Conservation (phyloP, 805 yeast genomes). For the Teunomyces stri region DNA sequence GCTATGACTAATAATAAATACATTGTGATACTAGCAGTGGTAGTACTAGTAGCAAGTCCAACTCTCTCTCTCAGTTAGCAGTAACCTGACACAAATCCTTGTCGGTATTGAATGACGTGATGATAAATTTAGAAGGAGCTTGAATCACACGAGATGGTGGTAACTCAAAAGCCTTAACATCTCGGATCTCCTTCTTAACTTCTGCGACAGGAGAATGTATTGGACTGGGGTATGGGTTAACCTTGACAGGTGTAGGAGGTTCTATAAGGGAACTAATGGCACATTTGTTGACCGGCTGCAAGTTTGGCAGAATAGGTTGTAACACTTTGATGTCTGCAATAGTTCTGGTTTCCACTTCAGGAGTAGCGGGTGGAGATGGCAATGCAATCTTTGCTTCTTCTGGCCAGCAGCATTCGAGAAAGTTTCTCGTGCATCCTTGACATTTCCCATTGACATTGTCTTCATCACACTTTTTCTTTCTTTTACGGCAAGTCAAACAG, state of each 20-base stretch:
- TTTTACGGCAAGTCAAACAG: constrained; percentile 59
- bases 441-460: constrained; percentile 41
- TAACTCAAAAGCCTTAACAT: constrained; percentile 15
- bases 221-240: constrained; percentile 33
- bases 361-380: background rate
- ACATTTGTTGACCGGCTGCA: constrained; percentile 7
- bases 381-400: constrained; percentile 9
- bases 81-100: constrained; percentile 25
- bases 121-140: constrained; percentile 22
- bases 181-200: constrained; percentile 15
- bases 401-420: constrained; percentile 45
- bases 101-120: constrained; percentile 32
- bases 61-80: background rate
- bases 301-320: constrained; percentile 4
- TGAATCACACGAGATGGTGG: constrained; percentile 12
- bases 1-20: constrained; percentile 1
- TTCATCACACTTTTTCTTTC: constrained; percentile 66
- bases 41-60: too few species aligned
- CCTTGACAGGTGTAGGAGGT: constrained; percentile 11
- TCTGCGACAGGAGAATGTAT: constrained; percentile 24
- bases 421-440: constrained; percentile 44
- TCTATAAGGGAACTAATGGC: constrained; percentile 13
- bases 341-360: constrained; percentile 2
- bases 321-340: constrained; percentile 5
- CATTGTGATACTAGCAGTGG: background rate